phyloP scores from a whole-genome alignment of 225 moss, liverwort and hornwort genomes.

The Polytrichum commune region DNA sequence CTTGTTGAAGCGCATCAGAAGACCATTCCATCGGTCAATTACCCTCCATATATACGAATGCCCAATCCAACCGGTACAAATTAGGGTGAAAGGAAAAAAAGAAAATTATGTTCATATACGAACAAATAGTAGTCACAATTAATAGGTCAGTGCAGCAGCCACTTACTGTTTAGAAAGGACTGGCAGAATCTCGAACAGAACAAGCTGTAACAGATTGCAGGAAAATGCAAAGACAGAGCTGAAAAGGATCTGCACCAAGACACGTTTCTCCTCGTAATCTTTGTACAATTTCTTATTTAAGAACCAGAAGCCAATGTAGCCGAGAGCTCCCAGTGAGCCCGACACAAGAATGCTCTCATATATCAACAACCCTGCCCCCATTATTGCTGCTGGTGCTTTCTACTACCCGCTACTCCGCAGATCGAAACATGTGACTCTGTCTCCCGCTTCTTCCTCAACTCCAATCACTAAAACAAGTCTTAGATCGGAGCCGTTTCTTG shows the following conservation, averaged over 20 bases:
- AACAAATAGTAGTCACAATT: too few relatives aligned
- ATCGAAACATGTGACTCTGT: slow-evolving; percentile 4
- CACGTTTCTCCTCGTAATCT: slow-evolving; percentile 68
- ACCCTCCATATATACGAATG: too few relatives aligned
- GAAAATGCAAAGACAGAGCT: slow-evolving; percentile 64
- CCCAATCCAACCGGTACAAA: too few relatives aligned
- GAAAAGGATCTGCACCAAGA: slow-evolving; percentile 64
- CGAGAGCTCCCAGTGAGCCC: slow-evolving; percentile 48
- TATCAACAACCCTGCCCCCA: slow-evolving; percentile 35
- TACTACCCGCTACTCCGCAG: background rate
- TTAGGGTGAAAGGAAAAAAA: too few relatives aligned
- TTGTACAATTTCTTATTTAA: slow-evolving; percentile 67
- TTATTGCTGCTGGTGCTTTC: slow-evolving; percentile 8
- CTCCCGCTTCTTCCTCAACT: slow-evolving; percentile 1
- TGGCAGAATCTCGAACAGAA: slow-evolving; percentile 65
- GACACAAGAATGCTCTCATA: slow-evolving; percentile 42
- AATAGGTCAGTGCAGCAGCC: background rate
- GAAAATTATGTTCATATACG: too few relatives aligned
- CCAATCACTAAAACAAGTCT: too few relatives aligned
- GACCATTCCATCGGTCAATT: too few relatives aligned
- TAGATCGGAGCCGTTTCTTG: background rate
- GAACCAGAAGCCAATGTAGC: slow-evolving; percentile 64
- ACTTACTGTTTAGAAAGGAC: slow-evolving; percentile 47
- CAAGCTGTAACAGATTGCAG: slow-evolving; percentile 65
- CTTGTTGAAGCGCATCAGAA: too few relatives aligned